phyloP scores from a whole-genome alignment of 768 basidiomycete species.

The Mycena belliarum region DNA sequence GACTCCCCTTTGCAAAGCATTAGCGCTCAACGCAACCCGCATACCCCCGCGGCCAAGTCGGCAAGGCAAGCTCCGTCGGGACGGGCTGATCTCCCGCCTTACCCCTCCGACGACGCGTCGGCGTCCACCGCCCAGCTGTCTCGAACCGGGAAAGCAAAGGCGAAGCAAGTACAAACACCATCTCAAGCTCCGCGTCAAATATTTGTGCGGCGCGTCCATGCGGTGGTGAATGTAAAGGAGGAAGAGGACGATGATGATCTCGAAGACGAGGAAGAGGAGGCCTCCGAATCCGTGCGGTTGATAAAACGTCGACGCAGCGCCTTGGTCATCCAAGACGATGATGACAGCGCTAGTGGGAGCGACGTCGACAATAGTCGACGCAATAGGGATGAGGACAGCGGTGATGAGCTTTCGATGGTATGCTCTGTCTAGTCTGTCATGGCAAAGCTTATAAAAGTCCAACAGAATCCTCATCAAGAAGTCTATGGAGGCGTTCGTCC shows the following conservation, averaged over 20 bases:
- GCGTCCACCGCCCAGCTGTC: not conserved
- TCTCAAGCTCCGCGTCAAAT: constrained; percentile 20
- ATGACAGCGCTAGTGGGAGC: constrained; percentile 10
- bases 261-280: constrained; percentile 14
- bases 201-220: constrained; percentile 21
- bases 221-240: constrained; percentile 20
- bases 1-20: constrained; percentile 23
- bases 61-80: constrained; percentile 4
- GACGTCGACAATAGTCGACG: not conserved
- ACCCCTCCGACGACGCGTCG: constrained; percentile 1
- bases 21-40: constrained; percentile 11
- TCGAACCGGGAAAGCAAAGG: not conserved
- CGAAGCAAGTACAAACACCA: constrained; percentile 10
- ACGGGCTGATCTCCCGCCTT: constrained; percentile 7
- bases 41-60: constrained; percentile 17
- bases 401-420: constrained; percentile 22
- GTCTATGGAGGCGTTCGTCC: constrained; percentile 19
- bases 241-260: constrained; percentile 8
- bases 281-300: constrained; percentile 3
- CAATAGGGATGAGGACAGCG: constrained; percentile 18
- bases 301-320: constrained; percentile 19
- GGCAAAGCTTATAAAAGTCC: not conserved
- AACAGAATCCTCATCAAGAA: constrained; percentile 13
- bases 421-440: not conserved
- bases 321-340: constrained; percentile 18